A percentile compares a stretch with the other conserved stretches of the same genome.
Evolutionary conservation across 2,329 filamentous ascomycete species (phyloP).

Genomic region (Bisporella sp.): DNA sequence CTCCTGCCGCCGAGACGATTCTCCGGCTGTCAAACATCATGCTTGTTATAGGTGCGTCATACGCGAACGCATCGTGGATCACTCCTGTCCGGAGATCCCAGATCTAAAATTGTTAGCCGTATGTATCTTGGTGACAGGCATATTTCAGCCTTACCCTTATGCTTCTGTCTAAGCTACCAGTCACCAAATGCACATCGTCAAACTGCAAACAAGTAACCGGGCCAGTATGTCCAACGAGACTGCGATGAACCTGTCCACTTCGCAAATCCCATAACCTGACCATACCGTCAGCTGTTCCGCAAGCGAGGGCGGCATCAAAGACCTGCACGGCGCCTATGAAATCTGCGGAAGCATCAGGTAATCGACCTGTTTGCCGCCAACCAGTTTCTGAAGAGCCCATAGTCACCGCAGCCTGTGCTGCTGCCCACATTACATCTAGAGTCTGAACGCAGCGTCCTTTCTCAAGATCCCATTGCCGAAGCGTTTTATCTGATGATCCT

Average conservation of each 20-base stretch:
- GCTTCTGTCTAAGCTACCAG: constrained; percentile 85
- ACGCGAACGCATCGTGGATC: constrained; percentile 93
- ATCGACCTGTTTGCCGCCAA: constrained; percentile 67
- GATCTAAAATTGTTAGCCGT: constrained; percentile 51
- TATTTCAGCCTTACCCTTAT: constrained; percentile 65
- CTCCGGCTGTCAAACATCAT: constrained; percentile 95
- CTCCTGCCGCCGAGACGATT: constrained; percentile 84
- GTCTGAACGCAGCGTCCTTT: constrained; percentile 98
- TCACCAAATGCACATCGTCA: constrained; percentile 91
- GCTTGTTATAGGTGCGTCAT: constrained; percentile 82
- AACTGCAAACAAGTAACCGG: constrained; percentile 93
- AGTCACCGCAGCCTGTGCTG: constrained; percentile 75
- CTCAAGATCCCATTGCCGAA: constrained; percentile 95
- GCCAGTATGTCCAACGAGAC: constrained; percentile 90
- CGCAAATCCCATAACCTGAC: constrained; percentile 94
- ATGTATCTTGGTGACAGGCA: neutral
- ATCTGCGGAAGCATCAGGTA: constrained; percentile 65
- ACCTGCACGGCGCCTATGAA: constrained; percentile 94
- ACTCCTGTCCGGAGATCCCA: constrained; percentile 97
- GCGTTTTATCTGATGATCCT: constrained; percentile 92
- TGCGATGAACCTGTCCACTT: constrained; percentile 94
- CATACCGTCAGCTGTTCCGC: constrained; percentile 96
- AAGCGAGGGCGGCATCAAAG: constrained; percentile 91
- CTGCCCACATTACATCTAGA: constrained; percentile 95
- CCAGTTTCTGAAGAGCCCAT: constrained; percentile 52